Conservation (phyloP, 2,329 filamentous ascomycete genomes). For the Neopestalotiopsis clavispora region DNA sequence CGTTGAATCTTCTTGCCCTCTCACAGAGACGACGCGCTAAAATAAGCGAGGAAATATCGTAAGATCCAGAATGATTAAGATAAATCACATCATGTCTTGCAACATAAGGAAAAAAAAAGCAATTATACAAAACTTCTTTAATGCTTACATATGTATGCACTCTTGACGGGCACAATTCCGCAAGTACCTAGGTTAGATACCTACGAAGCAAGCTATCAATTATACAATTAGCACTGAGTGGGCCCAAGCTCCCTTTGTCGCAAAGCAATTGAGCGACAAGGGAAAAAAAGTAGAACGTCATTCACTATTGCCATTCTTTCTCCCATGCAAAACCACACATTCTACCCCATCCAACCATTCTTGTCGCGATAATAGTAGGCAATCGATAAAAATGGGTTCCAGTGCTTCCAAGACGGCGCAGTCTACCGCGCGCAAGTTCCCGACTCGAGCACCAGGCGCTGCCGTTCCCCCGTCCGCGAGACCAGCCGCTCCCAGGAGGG, state of each 20-base stretch:
- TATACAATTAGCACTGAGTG: not conserved
- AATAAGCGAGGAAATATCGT: not conserved
- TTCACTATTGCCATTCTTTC: conserved; percentile 11
- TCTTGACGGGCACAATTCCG: not conserved
- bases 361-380: not conserved
- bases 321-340: not conserved
- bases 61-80: not conserved
- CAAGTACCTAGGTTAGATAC: not conserved
- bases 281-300: conserved; percentile 26
- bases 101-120: not conserved
- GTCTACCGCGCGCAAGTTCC: conserved; percentile 49
- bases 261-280: not conserved
- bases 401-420: conserved; percentile 51
- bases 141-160: not conserved
- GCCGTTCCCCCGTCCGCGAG: conserved; percentile 29
- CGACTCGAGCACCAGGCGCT: conserved; percentile 40
- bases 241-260: conserved; percentile 17
- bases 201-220: not conserved
- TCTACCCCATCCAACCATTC: not conserved
- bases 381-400: conserved; percentile 44
- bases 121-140: not conserved
- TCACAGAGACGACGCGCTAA: not conserved
- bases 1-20: not conserved
- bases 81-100: not conserved
- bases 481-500: conserved; percentile 19